Conservation (phyloP, 352 stramenopile species). For the Pilasporangium apinafurcum region DNA sequence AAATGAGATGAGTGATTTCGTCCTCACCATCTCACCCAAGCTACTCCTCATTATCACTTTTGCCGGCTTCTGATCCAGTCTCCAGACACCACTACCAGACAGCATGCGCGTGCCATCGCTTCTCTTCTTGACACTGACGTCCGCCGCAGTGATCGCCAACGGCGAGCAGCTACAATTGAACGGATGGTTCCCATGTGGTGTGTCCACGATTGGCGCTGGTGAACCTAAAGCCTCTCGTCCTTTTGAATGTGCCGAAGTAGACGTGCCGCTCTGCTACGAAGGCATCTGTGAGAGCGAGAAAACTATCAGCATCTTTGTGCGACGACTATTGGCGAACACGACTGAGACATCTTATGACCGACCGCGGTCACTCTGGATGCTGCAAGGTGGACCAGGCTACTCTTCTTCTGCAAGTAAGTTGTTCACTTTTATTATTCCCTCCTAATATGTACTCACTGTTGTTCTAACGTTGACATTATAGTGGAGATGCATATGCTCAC, state of each 20-base stretch:
- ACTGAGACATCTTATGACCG: not conserved
- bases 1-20: no score
- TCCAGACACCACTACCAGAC: not conserved
- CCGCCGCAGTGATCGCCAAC: not conserved
- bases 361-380: constrained; percentile 12
- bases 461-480: not conserved
- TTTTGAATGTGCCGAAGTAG: constrained; percentile 51
- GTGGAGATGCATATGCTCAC: constrained; percentile 10
- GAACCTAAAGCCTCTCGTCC: not conserved
- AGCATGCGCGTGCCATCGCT: not conserved
- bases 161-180: constrained; percentile 30
- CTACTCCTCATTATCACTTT: constrained; percentile 1
- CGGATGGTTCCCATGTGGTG: constrained; percentile 49
- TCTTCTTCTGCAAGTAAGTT: constrained; percentile 9
- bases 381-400: constrained; percentile 13
- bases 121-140: not conserved
- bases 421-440: no score
- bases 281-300: constrained; percentile 53
- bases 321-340: constrained; percentile 11
- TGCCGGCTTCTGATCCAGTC: not conserved
- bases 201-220: not conserved
- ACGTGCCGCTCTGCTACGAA: constrained; percentile 67
- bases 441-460: not conserved
- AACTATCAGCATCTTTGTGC: constrained; percentile 42
- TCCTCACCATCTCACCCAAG: no score